Conservation (phyloP, 2,329 filamentous ascomycete species). For the Epichloe glyceriae region DNA sequence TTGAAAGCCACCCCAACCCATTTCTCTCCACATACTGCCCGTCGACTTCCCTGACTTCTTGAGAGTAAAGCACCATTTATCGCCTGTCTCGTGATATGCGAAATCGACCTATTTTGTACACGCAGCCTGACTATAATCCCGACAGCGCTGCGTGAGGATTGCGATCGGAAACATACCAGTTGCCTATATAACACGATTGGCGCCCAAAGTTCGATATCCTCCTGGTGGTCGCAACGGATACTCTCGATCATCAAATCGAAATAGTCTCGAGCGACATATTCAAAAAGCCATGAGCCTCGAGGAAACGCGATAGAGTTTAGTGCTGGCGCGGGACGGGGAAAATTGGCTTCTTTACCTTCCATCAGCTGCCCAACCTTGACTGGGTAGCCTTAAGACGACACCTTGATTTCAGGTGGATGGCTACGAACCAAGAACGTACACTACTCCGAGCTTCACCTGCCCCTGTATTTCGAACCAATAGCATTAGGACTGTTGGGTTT, state of each 20-base stretch:
- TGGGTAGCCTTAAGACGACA: not conserved
- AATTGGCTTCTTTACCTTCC: not conserved
- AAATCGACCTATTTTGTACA: not conserved
- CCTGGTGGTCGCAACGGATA: not conserved
- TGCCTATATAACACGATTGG: not conserved
- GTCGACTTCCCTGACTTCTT: not conserved
- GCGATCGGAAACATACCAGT: not conserved
- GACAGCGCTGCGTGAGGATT: not conserved
- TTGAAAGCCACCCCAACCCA: not conserved
- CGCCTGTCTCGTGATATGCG: not conserved
- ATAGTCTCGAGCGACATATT: not conserved
- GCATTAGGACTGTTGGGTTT: constrained; percentile 23
- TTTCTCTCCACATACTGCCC: not conserved
- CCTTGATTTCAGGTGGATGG: not conserved
- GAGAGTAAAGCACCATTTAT: not conserved
- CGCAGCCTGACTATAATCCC: not conserved
- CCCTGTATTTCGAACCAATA: not conserved
- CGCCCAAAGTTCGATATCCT: not conserved
- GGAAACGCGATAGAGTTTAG: not conserved
- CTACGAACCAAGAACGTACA: not conserved
- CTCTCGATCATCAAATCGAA: not conserved
- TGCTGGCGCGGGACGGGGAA: not conserved
- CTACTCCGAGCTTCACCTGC: constrained; percentile 2
- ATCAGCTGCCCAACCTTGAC: not conserved
- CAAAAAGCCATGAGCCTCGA: not conserved